phyloP scores from a whole-genome alignment of 345 rosid species.

The Firmiana major region DNA sequence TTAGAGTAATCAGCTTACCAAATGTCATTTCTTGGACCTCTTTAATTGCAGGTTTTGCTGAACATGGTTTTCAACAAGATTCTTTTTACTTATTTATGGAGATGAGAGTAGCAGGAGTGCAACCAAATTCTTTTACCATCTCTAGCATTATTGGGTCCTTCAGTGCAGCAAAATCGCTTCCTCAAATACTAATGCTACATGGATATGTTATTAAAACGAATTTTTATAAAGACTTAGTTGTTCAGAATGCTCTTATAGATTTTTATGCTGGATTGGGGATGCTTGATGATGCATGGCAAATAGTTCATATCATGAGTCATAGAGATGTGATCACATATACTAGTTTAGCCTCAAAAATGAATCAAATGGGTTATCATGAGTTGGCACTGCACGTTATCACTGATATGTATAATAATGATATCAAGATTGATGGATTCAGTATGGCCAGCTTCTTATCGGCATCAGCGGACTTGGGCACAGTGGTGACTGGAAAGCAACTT shows the following conservation, averaged over 20 bases:
- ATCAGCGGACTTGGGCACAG: conserved; percentile 41
- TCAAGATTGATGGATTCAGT: conserved; percentile 52
- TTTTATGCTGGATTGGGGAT: conserved; percentile 48
- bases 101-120: conserved; percentile 49
- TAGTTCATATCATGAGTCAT: conserved; percentile 36
- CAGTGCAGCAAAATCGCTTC: conserved; percentile 21
- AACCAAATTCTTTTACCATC: conserved; percentile 56
- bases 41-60: conserved; percentile 54
- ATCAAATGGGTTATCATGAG: conserved; percentile 45
- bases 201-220: conserved; percentile 43
- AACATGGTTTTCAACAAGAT: conserved; percentile 36
- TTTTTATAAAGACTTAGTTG: conserved; percentile 24
- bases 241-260: conserved; percentile 60
- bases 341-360: conserved; percentile 59
- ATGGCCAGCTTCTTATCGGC: conserved; percentile 62
- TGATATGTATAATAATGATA: conserved; percentile 37
- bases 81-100: conserved; percentile 35
- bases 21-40: conserved; percentile 75
- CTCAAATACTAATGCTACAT: conserved; percentile 42
- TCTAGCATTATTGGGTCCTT: conserved; percentile 48
- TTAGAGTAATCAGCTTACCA: conserved; percentile 40
- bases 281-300: conserved; percentile 45
- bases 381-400: conserved; percentile 40
- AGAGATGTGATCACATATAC: conserved; percentile 61
- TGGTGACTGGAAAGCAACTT: conserved; percentile 59